phyloP scores from a whole-genome alignment of 768 basidiomycete genomes.

The Baorangia bicolor region DNA sequence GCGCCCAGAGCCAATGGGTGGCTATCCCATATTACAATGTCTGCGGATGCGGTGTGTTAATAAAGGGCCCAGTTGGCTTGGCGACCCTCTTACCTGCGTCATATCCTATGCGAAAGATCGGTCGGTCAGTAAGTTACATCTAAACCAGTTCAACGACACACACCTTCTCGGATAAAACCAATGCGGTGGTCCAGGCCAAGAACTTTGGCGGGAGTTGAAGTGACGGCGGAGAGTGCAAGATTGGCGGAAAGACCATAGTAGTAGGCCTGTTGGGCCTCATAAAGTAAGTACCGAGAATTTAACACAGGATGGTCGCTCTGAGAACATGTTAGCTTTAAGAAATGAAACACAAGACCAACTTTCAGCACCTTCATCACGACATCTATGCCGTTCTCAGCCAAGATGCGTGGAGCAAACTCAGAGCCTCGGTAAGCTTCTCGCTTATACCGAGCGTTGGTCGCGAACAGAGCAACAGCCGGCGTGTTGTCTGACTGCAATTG shows the following conservation, averaged over 20 bases:
- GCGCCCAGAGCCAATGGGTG: constrained; percentile 79
- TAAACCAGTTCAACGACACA: not conserved
- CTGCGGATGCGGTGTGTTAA: constrained; percentile 32
- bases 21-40: constrained; percentile 73
- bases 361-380: constrained; percentile 58
- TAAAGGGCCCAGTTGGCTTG: not conserved
- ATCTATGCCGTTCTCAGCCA: constrained; percentile 54
- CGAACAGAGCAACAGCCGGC: constrained; percentile 79
- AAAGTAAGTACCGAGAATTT: constrained; percentile 55
- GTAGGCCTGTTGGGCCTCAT: constrained; percentile 64
- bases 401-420: constrained; percentile 61
- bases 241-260: constrained; percentile 68
- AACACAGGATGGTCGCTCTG: constrained; percentile 55
- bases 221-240: constrained; percentile 69
- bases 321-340: constrained; percentile 6
- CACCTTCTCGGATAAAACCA: constrained; percentile 58
- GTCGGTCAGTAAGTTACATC: not conserved
- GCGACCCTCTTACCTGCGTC: constrained; percentile 54
- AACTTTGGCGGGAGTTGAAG: constrained; percentile 65
- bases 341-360: constrained; percentile 23
- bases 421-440: constrained; percentile 63
- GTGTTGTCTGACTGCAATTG: constrained; percentile 39
- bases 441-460: constrained; percentile 70
- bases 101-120: constrained; percentile 43
- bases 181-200: constrained; percentile 76